A percentile compares a stretch with the other conserved stretches of the same genome.
phyloP scores from a whole-genome alignment of 2,329 filamentous ascomycete genomes.

The Fusarium subglutinans region DNA sequence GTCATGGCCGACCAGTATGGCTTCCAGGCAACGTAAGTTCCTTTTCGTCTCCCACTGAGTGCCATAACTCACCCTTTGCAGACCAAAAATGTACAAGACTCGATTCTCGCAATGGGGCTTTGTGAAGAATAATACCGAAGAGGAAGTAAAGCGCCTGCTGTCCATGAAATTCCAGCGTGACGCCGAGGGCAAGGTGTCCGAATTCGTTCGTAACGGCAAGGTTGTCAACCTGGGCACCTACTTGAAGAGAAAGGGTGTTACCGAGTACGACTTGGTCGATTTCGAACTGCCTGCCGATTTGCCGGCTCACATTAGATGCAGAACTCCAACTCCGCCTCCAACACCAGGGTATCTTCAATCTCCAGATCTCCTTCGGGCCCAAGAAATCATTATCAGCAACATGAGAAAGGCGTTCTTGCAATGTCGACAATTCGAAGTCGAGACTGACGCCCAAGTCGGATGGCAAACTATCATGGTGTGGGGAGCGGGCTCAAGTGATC shows the following conservation, averaged over 20 bases:
- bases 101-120: constrained; percentile 65
- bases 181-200: constrained; percentile 62
- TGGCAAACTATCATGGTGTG: constrained; percentile 56
- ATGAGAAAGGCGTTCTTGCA: constrained; percentile 57
- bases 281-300: constrained; percentile 55
- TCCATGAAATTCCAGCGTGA: constrained; percentile 63
- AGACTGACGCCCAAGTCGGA: constrained; percentile 49
- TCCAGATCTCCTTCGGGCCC: constrained; percentile 54
- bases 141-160: constrained; percentile 60
- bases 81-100: constrained; percentile 66
- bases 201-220: constrained; percentile 62
- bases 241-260: constrained; percentile 62
- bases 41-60: not conserved
- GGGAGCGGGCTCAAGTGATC: constrained; percentile 55
- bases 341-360: constrained; percentile 54
- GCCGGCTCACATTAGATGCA: constrained; percentile 55
- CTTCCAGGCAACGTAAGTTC: constrained; percentile 60
- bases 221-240: constrained; percentile 63
- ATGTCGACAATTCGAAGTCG: constrained; percentile 54
- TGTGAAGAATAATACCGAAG: constrained; percentile 64
- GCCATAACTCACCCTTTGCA: constrained; percentile 38
- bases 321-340: constrained; percentile 56
- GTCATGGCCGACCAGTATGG: constrained; percentile 60
- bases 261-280: constrained; percentile 61
- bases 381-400: constrained; percentile 55